Conservation (phyloP, 345 rosid species). For the Geranium rotundifolium region DNA sequence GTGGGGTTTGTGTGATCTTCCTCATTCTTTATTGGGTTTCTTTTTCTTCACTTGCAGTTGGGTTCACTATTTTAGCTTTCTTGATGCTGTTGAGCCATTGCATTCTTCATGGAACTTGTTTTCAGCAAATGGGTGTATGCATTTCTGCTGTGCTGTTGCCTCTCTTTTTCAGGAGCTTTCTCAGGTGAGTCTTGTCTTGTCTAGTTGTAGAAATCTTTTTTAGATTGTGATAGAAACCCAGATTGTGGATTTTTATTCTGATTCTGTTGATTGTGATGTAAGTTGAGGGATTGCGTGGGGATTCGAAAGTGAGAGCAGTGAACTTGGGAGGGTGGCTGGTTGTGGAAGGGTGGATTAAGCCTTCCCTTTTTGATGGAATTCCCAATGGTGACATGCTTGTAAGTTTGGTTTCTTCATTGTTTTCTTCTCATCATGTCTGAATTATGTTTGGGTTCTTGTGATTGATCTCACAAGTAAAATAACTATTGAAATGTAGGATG, state of each 20-base stretch:
- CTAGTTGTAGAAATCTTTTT: not conserved
- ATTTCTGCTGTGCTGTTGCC: conserved; percentile 35
- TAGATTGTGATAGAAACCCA: not conserved
- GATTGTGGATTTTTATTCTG: not conserved
- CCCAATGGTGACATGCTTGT: conserved; percentile 73
- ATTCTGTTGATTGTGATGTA: conserved; percentile 5
- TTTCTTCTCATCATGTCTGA: not conserved
- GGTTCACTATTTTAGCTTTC: conserved; percentile 15
- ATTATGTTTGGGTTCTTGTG: conserved; percentile 4
- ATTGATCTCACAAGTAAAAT: not conserved
- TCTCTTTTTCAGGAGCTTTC: conserved; percentile 21
- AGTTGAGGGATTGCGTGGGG: conserved; percentile 51
- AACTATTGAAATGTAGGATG: conserved; percentile 37
- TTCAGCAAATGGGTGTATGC: conserved; percentile 39
- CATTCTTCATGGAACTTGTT: conserved; percentile 46
- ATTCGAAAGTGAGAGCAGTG: conserved; percentile 60
- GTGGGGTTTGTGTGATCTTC: conserved; percentile 1
- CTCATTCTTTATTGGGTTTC: conserved; percentile 8
- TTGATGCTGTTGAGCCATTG: conserved; percentile 18
- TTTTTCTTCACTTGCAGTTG: conserved; percentile 11
- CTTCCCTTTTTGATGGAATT: conserved; percentile 59
- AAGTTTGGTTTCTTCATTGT: conserved; percentile 14
- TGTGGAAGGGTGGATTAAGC: conserved; percentile 79
- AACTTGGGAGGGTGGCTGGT: conserved; percentile 78
- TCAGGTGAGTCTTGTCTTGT: conserved; percentile 24